phyloP scores from a whole-genome alignment of 192 early-diverging fungal species.

The Mortierella antarctica region DNA sequence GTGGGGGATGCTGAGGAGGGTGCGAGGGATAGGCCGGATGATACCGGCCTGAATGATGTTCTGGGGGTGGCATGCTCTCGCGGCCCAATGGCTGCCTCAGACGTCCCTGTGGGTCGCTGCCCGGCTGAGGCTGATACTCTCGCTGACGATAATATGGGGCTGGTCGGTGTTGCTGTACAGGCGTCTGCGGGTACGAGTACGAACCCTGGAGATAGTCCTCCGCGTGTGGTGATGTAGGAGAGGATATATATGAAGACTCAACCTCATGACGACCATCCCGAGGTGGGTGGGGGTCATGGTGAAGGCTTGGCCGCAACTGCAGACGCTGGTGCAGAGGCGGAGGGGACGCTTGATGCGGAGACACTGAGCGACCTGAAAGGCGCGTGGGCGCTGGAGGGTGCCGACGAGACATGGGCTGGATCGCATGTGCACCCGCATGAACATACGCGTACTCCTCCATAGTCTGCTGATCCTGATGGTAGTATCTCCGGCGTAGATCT shows the following conservation, averaged over 20 bases:
- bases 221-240: no score
- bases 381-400: no score
- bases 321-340: no score
- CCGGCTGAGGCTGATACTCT: background rate
- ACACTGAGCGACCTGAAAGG: no score
- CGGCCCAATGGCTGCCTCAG: background rate
- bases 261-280: no score
- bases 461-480: background rate
- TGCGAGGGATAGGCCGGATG: background rate
- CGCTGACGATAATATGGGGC: background rate
- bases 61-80: background rate
- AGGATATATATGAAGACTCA: no score
- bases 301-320: no score
- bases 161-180: constrained; percentile 2
- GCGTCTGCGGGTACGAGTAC: background rate
- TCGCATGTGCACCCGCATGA: background rate
- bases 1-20: background rate
- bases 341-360: no score
- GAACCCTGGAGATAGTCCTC: no score
- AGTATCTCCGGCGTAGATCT: background rate
- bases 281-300: no score
- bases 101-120: background rate
- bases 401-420: background rate
- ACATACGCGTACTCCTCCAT: background rate
- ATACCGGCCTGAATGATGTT: background rate